A percentile compares a stretch with the other conserved stretches of the same genome.
Evolutionary conservation across 2,329 filamentous ascomycete species (phyloP).

Genomic region (Thermoascus crustaceus): DNA sequence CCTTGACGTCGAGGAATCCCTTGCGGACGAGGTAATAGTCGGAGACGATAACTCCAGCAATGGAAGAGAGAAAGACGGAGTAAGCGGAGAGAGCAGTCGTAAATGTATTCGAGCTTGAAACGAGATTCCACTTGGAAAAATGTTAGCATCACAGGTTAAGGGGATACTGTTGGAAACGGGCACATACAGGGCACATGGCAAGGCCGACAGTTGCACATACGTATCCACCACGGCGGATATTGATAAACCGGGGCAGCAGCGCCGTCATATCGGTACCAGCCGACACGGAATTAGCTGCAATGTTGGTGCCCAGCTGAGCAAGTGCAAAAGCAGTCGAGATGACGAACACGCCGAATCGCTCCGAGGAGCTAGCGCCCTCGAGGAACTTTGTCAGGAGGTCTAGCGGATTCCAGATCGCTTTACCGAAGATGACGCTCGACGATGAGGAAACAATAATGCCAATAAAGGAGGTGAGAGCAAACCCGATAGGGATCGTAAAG

Average conservation of each 20-base stretch:
- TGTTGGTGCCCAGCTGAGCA: conserved; percentile 78
- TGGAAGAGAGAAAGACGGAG: conserved; percentile 86
- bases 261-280: conserved; percentile 78
- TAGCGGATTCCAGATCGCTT: conserved; percentile 67
- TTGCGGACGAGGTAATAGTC: conserved; percentile 84
- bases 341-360: conserved; percentile 68
- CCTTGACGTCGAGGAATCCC: conserved; percentile 69
- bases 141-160: too few species aligned
- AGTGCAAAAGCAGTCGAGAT: conserved; percentile 64
- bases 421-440: conserved; percentile 52
- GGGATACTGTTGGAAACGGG: too few species aligned
- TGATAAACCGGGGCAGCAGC: conserved; percentile 68
- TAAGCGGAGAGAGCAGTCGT: conserved; percentile 88
- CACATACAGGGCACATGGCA: conserved; percentile 85
- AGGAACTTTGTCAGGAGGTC: conserved; percentile 59
- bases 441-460: conserved; percentile 72
- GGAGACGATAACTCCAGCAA: conserved; percentile 80
- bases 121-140: conserved; percentile 62
- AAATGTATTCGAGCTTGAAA: conserved; percentile 69
- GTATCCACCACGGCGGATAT: conserved; percentile 80
- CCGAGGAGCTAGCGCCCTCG: conserved; percentile 57
- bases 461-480: conserved; percentile 75
- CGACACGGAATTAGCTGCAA: conserved; percentile 77
- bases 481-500: conserved; percentile 61
- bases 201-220: conserved; percentile 72